Evolutionary conservation across 2,329 filamentous ascomycete genomes (phyloP).

Genomic region (Penicillium griseofulvum): DNA sequence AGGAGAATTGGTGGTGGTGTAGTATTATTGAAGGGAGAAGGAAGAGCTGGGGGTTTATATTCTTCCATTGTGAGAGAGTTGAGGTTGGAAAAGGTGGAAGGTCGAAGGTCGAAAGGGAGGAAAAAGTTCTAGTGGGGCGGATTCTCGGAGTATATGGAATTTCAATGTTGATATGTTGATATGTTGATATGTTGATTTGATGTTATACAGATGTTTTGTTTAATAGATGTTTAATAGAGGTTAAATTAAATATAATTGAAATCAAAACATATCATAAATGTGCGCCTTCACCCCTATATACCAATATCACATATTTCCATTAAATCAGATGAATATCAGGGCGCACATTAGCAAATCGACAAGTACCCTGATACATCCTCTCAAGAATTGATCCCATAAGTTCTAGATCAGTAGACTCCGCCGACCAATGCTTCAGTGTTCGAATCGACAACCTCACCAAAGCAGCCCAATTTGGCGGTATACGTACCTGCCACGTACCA

Average conservation of each 20-base stretch:
- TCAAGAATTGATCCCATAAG: conserved; percentile 21
- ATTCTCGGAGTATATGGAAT: conserved; percentile 2
- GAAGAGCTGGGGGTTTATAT: conserved; percentile 49
- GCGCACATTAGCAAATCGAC: conserved; percentile 18
- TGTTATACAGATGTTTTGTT: too few relatives aligned
- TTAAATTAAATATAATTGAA: neutral
- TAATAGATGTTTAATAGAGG: too few relatives aligned
- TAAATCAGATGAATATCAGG: conserved; percentile 8
- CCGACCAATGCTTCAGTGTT: conserved; percentile 17
- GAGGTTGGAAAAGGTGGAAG: neutral
- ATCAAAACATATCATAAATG: neutral
- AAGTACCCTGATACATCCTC: conserved; percentile 24
- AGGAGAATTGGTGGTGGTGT: conserved; percentile 66
- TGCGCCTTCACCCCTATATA: neutral
- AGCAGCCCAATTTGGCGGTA: conserved; percentile 21
- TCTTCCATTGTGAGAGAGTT: conserved; percentile 17
- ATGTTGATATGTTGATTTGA: too few relatives aligned
- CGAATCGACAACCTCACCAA: conserved; percentile 19
- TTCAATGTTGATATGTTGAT: too few relatives aligned
- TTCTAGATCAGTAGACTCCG: conserved; percentile 21
- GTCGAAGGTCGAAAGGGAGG: neutral
- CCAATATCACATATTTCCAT: neutral
- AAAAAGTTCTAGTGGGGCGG: conserved; percentile 10
- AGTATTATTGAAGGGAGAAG: conserved; percentile 63
- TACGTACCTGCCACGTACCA: conserved; percentile 7